Percentiles rank a stretch among this genome's conserved stretches.
These are phyloP conservation scores for Podila clonocystis DNA, from an alignment of 192 early-diverging fungal genomes.

Conservation along the genomic window DNA sequence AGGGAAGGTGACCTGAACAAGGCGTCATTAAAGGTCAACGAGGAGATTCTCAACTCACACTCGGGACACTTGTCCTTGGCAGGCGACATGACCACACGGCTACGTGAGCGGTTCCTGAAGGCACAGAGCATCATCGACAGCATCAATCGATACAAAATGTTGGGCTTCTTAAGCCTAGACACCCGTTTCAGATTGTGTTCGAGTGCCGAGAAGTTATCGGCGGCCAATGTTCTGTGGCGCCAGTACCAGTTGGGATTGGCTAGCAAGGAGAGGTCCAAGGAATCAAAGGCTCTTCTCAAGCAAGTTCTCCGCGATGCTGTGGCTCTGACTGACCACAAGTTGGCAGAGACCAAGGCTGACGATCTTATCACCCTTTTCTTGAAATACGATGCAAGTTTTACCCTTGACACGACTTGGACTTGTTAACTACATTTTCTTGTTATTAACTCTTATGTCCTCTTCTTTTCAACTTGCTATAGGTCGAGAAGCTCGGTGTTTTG, in stretches of 20 bases:
- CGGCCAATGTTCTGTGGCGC: constrained; percentile 37
- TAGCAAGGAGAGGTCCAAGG: background rate
- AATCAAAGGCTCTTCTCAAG: constrained; percentile 14
- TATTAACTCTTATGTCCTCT: background rate
- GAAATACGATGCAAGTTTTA: constrained; percentile 30
- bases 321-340: constrained; percentile 3
- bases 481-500: constrained; percentile 11
- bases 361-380: constrained; percentile 32
- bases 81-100: constrained; percentile 23
- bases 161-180: constrained; percentile 28
- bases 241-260: constrained; percentile 36
- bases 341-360: constrained; percentile 9
- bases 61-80: constrained; percentile 15
- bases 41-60: constrained; percentile 44
- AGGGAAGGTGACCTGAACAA: constrained; percentile 42
- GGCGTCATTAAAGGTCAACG: constrained; percentile 42
- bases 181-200: constrained; percentile 51
- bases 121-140: constrained; percentile 33
- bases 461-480: constrained; percentile 6
- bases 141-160: constrained; percentile 33
- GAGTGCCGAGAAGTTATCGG: constrained; percentile 45
- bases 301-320: constrained; percentile 30
- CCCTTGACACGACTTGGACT: background rate
- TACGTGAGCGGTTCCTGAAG: constrained; percentile 25
- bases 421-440: too few relatives aligned